Evolutionary conservation across 257 asterid genomes (phyloP).

Genomic region (Apocynum venetum): DNA sequence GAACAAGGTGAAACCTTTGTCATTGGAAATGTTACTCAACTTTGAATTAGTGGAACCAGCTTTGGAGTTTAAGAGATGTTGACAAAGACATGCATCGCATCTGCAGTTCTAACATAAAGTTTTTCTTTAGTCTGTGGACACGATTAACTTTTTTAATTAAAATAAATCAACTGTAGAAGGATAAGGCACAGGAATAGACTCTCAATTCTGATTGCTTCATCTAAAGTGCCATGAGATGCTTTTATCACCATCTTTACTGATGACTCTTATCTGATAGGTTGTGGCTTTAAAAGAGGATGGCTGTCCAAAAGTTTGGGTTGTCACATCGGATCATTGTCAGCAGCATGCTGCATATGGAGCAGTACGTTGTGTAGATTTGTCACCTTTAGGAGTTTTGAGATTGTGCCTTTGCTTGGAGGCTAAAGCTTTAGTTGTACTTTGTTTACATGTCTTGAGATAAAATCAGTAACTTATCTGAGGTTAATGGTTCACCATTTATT

Average conservation of each 20-base stretch:
- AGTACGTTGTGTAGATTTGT: conserved; percentile 37
- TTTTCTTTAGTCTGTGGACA: too few species aligned
- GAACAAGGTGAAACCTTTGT: too few species aligned
- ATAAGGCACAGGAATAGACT: too few species aligned
- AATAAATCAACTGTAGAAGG: too few species aligned
- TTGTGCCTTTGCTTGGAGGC: neutral
- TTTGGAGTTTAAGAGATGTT: too few species aligned
- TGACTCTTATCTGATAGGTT: conserved; percentile 40
- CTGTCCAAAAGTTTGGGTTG: conserved; percentile 98
- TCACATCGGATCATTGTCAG: conserved; percentile 75
- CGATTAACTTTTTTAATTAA: too few species aligned
- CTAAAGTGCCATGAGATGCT: neutral
- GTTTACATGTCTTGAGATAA: neutral
- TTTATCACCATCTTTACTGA: neutral
- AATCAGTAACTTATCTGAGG: neutral
- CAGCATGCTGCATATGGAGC: conserved; percentile 94
- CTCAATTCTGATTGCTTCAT: neutral
- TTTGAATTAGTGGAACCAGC: too few species aligned
- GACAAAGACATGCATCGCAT: too few species aligned
- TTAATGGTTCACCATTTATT: neutral
- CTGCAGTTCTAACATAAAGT: too few species aligned
- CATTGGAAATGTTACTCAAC: too few species aligned
- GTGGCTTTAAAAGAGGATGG: conserved; percentile 89
- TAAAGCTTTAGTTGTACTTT: neutral
- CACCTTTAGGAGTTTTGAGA: neutral